Conservation (phyloP, 2,329 filamentous ascomycete species). For the Zopfia rhizophila region DNA sequence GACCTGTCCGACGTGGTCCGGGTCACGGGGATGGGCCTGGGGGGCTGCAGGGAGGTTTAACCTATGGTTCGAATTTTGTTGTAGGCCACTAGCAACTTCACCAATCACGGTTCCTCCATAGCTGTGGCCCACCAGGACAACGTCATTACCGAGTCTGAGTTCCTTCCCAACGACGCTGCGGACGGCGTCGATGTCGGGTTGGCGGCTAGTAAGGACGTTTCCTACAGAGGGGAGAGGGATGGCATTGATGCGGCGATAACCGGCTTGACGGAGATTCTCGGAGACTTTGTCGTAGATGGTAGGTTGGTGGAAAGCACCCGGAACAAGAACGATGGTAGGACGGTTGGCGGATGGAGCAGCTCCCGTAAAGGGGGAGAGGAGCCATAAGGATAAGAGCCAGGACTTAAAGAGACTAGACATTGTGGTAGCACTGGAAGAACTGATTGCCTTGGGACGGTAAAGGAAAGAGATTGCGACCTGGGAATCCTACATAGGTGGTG, state of each 20-base stretch:
- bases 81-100: slow-evolving; percentile 34
- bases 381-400: too few relatives aligned
- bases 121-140: slow-evolving; percentile 40
- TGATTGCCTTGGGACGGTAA: too few relatives aligned
- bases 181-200: slow-evolving; percentile 30
- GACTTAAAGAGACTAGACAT: too few relatives aligned
- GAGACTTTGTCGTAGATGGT: slow-evolving; percentile 21
- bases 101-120: slow-evolving; percentile 40
- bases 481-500: too few relatives aligned
- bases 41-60: background rate
- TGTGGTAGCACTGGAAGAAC: too few relatives aligned
- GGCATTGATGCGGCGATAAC: slow-evolving; percentile 26
- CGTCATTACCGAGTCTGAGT: slow-evolving; percentile 27
- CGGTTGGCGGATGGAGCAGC: too few relatives aligned
- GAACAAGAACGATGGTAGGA: slow-evolving; percentile 26
- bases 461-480: too few relatives aligned
- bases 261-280: slow-evolving; percentile 16
- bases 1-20: slow-evolving; percentile 20
- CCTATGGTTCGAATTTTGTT: too few relatives aligned
- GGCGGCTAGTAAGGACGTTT: slow-evolving; percentile 17
- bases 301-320: slow-evolving; percentile 28
- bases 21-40: background rate
- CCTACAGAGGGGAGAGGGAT: slow-evolving; percentile 37
- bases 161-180: slow-evolving; percentile 18
- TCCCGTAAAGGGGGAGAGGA: too few relatives aligned